These are phyloP conservation scores for Posidonia oceanica DNA, from an alignment of 116 monocot species.

Conservation along the genomic window DNA sequence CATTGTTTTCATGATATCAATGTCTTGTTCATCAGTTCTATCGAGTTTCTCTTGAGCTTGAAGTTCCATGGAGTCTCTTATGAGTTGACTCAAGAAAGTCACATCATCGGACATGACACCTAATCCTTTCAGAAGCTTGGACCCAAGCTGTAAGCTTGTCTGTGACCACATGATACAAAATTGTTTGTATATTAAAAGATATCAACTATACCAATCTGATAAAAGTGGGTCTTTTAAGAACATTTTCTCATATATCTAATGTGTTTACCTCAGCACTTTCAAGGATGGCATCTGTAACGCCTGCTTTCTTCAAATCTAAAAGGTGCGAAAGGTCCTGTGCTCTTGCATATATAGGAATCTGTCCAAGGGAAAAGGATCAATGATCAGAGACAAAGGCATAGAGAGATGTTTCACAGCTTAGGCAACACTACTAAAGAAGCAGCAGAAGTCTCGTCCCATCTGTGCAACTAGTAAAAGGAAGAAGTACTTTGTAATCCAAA, in stretches of 20 bases:
- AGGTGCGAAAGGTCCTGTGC: conserved; percentile 81
- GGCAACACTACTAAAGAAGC: no score
- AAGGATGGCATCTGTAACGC: conserved; percentile 87
- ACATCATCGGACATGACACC: conserved; percentile 98
- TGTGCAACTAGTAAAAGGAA: no score
- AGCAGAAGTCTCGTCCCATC: no score
- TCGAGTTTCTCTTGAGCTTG: conserved; percentile 53
- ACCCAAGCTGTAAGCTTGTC: conserved; percentile 91
- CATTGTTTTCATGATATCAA: conserved; percentile 57
- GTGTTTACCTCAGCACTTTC: conserved; percentile 89
- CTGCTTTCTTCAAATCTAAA: conserved; percentile 83
- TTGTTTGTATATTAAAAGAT: not conserved
- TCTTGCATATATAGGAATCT: conserved; percentile 97
- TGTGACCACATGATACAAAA: conserved; percentile 22
- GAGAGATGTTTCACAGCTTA: not conserved
- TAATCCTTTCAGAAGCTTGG: conserved; percentile 81
- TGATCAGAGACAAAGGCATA: not conserved
- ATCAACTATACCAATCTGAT: no score
- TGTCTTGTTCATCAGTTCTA: conserved; percentile 31
- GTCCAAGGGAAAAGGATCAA: conserved; percentile 5
- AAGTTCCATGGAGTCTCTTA: conserved; percentile 93
- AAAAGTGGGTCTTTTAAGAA: not conserved
- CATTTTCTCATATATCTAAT: not conserved
- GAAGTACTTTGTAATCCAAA: no score
- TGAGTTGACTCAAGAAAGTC: conserved; percentile 76